These are phyloP conservation scores for Dactylonectria estremocensis DNA, from an alignment of 2,329 filamentous ascomycete genomes.

Conservation along the genomic window DNA sequence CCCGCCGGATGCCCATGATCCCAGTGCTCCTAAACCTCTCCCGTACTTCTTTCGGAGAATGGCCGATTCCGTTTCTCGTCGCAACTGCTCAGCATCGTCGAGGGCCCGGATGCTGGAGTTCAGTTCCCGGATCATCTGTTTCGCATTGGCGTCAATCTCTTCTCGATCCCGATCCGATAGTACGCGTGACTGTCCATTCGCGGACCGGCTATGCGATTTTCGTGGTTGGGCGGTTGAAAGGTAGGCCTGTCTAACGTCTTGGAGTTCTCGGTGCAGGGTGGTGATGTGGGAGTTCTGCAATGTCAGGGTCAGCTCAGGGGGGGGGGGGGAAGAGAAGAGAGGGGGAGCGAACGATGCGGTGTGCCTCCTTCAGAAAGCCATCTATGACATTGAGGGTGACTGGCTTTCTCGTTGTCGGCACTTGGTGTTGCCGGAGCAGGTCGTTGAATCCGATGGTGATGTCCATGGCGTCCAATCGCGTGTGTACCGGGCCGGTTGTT, in stretches of 20 bases:
- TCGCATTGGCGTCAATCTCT: slow-evolving; percentile 89
- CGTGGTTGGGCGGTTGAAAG: slow-evolving; percentile 84
- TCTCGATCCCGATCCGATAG: slow-evolving; percentile 88
- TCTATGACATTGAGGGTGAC: slow-evolving; percentile 74
- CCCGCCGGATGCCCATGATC: slow-evolving; percentile 77
- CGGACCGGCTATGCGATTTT: slow-evolving; percentile 64
- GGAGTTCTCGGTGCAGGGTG: slow-evolving; percentile 84
- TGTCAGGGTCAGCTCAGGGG: slow-evolving; percentile 36
- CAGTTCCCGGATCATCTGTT: slow-evolving; percentile 87
- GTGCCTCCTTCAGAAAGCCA: slow-evolving; percentile 93
- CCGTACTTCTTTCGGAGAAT: slow-evolving; percentile 81
- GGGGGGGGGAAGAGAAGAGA: slow-evolving; percentile 29
- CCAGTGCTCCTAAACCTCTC: slow-evolving; percentile 74
- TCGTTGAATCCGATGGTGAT: slow-evolving; percentile 80
- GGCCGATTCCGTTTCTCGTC: slow-evolving; percentile 81
- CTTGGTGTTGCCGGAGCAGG: slow-evolving; percentile 73
- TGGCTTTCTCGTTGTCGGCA: slow-evolving; percentile 58
- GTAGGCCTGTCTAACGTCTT: slow-evolving; percentile 89
- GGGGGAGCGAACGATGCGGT: slow-evolving; percentile 80
- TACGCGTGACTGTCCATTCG: slow-evolving; percentile 65
- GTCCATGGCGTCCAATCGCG: slow-evolving; percentile 63
- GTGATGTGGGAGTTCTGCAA: slow-evolving; percentile 86
- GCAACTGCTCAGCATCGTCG: slow-evolving; percentile 85
- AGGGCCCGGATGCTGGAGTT: slow-evolving; percentile 86
- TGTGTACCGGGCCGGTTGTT: slow-evolving; percentile 29